Base-by-base conservation (phyloP, 805 yeast genomes). In the Kluyveromyces wickerhamii region DNA sequence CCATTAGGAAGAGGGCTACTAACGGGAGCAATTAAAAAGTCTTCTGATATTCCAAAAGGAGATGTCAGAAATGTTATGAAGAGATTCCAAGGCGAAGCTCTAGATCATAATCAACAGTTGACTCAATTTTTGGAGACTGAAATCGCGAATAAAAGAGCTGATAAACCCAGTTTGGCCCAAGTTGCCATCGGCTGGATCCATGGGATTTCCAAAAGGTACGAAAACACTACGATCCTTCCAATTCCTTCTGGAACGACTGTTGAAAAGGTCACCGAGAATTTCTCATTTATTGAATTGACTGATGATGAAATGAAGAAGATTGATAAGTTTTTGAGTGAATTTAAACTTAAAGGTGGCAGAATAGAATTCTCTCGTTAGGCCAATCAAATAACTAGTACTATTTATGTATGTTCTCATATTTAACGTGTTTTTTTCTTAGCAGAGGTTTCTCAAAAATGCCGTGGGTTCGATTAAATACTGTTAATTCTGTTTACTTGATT, bases 1-100 rank as follows among this genome's bases (percentile, higher is more conserved):
- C 96, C 96, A 20, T 65, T 87, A 36, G 79, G 87, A 7, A 69
- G 83, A 48, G 96, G 95, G 1, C 62, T 79, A 40, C 66, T 87
- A 36, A 77, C 89, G 3, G 94, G 92, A 37, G 42, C 49, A 21
- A 58, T 77, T 35, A 73, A 59, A 17, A 57, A 68, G 5, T 47
- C 59, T 14, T 48, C 56, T 0, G 77, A 73, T 36, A 49, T 80
- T 23, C 72, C 77, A 10, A 63, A 63, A 27, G 78, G 72, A 27
- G 89, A 81, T 48, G 38, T 75, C 35, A 66, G 85, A 44, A 41
- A 39, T 11, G 37, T 35, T 17, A 47, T 75, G 29, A 87, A 77
- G 34, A 68, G 79, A 47, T 83, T 82, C 61, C 54, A 60, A 13
- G 70, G 65, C 26, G 85, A 78, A 37, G 72, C 73, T 48, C 60